These are phyloP conservation scores for Globisporangium yorkense DNA, from an alignment of 352 stramenopile species.

Conservation along the genomic window DNA sequence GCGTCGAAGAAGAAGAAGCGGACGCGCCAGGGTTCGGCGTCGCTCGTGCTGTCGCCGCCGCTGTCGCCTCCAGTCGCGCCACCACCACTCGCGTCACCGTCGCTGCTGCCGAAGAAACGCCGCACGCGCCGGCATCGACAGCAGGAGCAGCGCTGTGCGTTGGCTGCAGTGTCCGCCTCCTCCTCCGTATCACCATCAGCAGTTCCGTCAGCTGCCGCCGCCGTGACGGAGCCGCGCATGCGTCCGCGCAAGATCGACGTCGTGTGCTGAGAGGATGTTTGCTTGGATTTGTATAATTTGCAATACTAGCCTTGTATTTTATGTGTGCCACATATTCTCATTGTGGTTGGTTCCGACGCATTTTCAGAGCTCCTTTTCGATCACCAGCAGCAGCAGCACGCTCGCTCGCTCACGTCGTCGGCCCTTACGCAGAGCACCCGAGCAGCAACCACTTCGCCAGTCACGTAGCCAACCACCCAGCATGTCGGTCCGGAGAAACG, in stretches of 20 bases:
- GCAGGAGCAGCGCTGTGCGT: conserved; percentile 22
- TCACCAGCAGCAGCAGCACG: no score
- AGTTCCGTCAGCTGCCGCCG: not conserved
- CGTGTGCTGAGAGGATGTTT: not conserved
- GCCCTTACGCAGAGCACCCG: no score
- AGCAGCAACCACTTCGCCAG: no score
- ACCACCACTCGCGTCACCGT: conserved; percentile 19
- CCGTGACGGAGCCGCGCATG: not conserved
- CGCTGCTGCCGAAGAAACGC: conserved; percentile 25
- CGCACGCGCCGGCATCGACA: conserved; percentile 25
- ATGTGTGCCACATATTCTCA: not conserved
- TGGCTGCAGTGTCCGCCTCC: conserved; percentile 19
- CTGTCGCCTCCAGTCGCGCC: conserved; percentile 17
- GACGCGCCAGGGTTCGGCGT: conserved; percentile 30
- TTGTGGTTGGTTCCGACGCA: no score
- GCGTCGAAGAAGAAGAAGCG: conserved; percentile 62
- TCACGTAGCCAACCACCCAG: not conserved
- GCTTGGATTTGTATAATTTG: not conserved
- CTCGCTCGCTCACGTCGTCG: no score
- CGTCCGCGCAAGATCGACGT: conserved; percentile 10
- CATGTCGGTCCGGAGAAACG: conserved; percentile 91
- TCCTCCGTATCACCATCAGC: not conserved
- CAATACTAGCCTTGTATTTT: conserved; percentile 2
- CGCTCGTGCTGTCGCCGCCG: conserved; percentile 18
- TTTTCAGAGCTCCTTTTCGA: no score